phyloP scores from a whole-genome alignment of 345 rosid species.

The Eucalyptus sp. region DNA sequence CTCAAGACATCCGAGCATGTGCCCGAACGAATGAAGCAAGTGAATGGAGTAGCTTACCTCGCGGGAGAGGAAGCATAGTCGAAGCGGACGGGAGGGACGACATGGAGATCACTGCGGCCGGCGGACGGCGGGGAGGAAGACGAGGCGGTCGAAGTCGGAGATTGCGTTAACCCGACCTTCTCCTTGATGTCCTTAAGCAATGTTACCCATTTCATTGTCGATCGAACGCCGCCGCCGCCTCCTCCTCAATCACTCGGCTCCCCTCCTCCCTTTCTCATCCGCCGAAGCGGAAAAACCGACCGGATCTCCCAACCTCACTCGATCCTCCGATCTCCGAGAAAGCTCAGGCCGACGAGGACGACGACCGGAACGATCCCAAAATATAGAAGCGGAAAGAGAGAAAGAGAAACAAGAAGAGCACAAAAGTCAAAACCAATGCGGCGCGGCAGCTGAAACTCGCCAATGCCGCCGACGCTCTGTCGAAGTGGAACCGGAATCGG shows the following conservation, averaged over 20 bases:
- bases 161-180: conserved; percentile 92
- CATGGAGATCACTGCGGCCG: conserved; percentile 16
- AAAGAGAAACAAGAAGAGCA: neutral
- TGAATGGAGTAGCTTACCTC: conserved; percentile 30
- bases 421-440: neutral
- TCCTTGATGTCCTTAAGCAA: conserved; percentile 98
- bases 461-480: neutral
- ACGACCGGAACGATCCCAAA: neutral
- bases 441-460: neutral
- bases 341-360: neutral
- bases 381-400: neutral
- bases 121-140: conserved; percentile 41
- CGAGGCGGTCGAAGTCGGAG: conserved; percentile 42
- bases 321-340: neutral
- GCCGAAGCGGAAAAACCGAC: neutral
- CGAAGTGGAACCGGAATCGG: neutral
- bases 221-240: neutral
- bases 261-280: neutral
- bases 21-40: neutral
- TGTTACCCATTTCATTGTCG: conserved; percentile 86
- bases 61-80: conserved; percentile 46
- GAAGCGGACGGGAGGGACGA: conserved; percentile 21
- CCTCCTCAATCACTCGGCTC: neutral
- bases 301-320: neutral
- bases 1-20: neutral